Conservation (phyloP, 1,284 basidiomycete species). For the Malassezia dermatis region DNA sequence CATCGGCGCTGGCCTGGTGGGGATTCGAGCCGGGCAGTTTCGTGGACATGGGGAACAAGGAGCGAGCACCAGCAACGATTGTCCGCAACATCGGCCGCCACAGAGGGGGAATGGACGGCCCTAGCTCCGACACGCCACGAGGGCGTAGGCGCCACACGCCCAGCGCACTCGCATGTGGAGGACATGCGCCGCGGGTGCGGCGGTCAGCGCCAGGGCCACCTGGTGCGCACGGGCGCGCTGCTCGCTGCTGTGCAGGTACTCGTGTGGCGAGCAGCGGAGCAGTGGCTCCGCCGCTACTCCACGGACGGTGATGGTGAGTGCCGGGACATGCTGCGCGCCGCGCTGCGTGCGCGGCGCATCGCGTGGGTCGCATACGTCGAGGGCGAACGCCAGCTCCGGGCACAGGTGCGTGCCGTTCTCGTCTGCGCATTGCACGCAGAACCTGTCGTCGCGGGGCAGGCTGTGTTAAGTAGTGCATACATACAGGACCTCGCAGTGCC, state of each 20-base stretch:
- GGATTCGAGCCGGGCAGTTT: slow-evolving; percentile 36
- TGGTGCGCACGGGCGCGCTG: not conserved
- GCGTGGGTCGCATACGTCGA: not conserved
- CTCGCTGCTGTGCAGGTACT: not conserved
- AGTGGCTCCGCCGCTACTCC: not conserved
- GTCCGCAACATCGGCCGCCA: not conserved
- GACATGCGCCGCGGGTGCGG: not conserved
- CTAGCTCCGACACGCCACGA: not conserved
- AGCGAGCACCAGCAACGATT: not conserved
- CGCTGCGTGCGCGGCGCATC: slow-evolving; percentile 1
- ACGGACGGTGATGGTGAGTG: not conserved
- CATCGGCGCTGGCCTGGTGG: slow-evolving; percentile 55
- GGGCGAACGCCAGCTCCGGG: not conserved
- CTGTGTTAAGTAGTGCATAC: not conserved
- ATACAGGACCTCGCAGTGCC: not conserved
- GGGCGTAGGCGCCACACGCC: not conserved
- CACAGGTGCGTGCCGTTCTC: not conserved
- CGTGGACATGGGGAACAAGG: not conserved
- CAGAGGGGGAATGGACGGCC: not conserved
- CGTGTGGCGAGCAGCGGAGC: not conserved
- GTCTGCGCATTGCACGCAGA: slow-evolving; percentile 3
- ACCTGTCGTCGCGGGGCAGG: not conserved
- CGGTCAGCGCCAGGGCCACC: not conserved
- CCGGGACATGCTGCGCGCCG: not conserved
- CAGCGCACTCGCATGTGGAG: not conserved